A percentile compares a stretch with the other conserved stretches of the same genome.
Evolutionary conservation across 2,329 filamentous ascomycete genomes (phyloP).

Genomic region (Torrubiella hemipterigena): DNA sequence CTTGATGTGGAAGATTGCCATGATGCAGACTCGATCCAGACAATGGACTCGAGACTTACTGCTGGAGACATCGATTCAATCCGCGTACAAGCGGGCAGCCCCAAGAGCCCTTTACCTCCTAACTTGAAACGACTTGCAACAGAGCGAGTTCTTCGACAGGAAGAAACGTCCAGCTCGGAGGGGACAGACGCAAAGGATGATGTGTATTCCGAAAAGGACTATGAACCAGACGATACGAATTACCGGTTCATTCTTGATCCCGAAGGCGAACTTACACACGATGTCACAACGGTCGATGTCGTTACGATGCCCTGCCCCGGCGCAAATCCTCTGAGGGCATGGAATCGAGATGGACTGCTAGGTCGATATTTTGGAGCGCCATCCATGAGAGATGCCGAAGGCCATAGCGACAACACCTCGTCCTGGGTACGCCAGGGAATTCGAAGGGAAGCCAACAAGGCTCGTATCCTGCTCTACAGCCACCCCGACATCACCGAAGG

Average conservation of each 20-base stretch:
- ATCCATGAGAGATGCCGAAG: conserved; percentile 25
- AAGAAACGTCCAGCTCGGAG: conserved; percentile 7
- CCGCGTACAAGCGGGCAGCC: too few relatives aligned
- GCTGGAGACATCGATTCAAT: too few relatives aligned
- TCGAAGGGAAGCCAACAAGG: conserved; percentile 31
- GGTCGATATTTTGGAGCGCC: conserved; percentile 32
- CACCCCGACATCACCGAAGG: conserved; percentile 30
- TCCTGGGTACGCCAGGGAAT: conserved; percentile 43
- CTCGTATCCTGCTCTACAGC: conserved; percentile 38
- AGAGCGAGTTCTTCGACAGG: too few relatives aligned
- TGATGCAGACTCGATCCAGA: too few relatives aligned
- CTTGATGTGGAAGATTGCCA: too few relatives aligned
- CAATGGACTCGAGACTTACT: too few relatives aligned
- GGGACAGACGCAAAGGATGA: background rate
- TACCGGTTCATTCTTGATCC: conserved; percentile 21
- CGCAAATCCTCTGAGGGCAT: conserved; percentile 38
- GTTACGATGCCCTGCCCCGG: conserved; percentile 42
- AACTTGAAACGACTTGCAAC: too few relatives aligned
- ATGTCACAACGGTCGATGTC: conserved; percentile 41
- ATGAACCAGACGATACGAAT: background rate
- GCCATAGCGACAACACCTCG: conserved; percentile 12
- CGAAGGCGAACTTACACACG: conserved; percentile 25
- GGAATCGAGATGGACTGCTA: conserved; percentile 36
- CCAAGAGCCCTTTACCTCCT: too few relatives aligned
- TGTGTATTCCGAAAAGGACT: conserved; percentile 1